Evolutionary conservation across 2,329 filamentous ascomycete species (phyloP), one percentile per base, ranked within the genome.

Genomic region (Neofusicoccum umdonicola): DNA sequence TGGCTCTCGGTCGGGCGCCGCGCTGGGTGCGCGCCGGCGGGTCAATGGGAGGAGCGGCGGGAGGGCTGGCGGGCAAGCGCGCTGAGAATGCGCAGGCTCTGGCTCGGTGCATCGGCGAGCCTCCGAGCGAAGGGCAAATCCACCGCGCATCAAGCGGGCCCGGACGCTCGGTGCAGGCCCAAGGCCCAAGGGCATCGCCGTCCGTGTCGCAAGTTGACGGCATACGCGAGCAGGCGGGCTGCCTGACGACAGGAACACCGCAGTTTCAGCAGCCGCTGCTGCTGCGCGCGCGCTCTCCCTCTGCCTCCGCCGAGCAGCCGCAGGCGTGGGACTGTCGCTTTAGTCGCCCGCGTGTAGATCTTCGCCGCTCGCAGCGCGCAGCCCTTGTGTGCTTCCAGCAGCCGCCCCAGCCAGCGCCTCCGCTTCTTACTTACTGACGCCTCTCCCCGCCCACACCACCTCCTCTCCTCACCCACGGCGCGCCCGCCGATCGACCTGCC

Each of bases 311-410:
- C 12, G 56, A 34, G 31, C 15, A 37, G 31, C 11, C 9, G 22
- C 22, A 34, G 39, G 11, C 27, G 54, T 27, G 9, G 12, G 50
- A 15, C 19, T 60, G 42, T 37, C 37, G 19, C 37, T 8, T 39
- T 37, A 12, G 42, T 45, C 56, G n/a, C 31, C n/a, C 31, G 56
- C 42, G 22, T 19, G 56, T 42, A 19, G 56, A 60, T 60, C 56
- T 60, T 60, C 56, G 56, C 56, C 56, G 56, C 56, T 47, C 56
- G 56, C 56, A 60, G 56, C 22, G 37, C 35, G 37, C 52, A 37
- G 34, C 12, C 52, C 42, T 47, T 15, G 27, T 47, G 54, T 41
- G 15, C 42, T 22, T 31, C 56, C 41, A 60, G 56, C 54, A 58
- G 54, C 41, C 41, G 54, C 52, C 35, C 35, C 50, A 31, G 34